These are phyloP conservation scores for Leccinum angustisporum DNA, from an alignment of 1,284 basidiomycete species.

Conservation along the genomic window DNA sequence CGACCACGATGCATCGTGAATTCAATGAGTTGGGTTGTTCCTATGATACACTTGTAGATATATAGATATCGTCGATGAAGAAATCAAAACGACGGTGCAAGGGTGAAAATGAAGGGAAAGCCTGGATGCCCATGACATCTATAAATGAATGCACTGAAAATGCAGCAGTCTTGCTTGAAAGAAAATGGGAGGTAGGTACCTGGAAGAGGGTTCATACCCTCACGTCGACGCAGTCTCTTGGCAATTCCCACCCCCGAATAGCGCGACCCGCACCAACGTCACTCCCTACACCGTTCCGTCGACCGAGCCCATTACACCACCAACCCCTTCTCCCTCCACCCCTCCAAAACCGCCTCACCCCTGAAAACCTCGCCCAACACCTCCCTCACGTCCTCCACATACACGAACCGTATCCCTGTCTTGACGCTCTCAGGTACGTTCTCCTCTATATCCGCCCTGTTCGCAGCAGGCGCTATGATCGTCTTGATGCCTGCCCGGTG, in stretches of 20 bases:
- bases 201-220: not conserved
- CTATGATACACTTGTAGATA: constrained; percentile 1
- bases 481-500: constrained; percentile 90
- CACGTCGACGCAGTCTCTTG: not conserved
- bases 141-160: not conserved
- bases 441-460: constrained; percentile 90
- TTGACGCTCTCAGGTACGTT: constrained; percentile 95
- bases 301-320: not conserved
- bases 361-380: constrained; percentile 73
- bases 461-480: constrained; percentile 84
- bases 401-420: constrained; percentile 89
- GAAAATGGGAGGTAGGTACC: not conserved
- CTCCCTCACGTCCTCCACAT: constrained; percentile 88
- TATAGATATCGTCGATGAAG: not conserved
- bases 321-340: constrained; percentile 56
- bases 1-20: not conserved
- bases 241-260: not conserved
- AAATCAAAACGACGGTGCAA: not conserved
- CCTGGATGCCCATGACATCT: not conserved
- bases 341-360: constrained; percentile 55
- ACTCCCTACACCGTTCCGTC: not conserved
- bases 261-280: not conserved
- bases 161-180: not conserved
- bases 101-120: not conserved
- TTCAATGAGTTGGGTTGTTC: not conserved